Conservation (phyloP, 2,329 filamentous ascomycete genomes). For the Cladosporium austrohemisphaericum region DNA sequence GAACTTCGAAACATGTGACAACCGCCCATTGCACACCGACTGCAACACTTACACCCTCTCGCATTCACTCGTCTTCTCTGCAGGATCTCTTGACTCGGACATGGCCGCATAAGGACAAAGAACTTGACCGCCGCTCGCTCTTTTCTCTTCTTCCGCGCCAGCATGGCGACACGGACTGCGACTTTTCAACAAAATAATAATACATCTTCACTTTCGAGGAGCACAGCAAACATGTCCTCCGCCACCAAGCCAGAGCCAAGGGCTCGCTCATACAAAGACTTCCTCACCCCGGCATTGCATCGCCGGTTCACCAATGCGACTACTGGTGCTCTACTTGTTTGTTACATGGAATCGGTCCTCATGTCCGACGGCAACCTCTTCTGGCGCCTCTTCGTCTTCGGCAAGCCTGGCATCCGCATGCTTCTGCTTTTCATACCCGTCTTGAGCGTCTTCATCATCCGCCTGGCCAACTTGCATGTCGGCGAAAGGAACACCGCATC, state of each 20-base stretch:
- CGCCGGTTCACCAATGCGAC: conserved; percentile 79
- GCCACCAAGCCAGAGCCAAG: conserved; percentile 9
- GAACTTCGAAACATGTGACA: conserved; percentile 19
- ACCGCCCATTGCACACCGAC: neutral
- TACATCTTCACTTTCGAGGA: neutral
- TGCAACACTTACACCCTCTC: too few relatives aligned
- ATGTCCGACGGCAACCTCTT: conserved; percentile 53
- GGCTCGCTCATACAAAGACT: conserved; percentile 72
- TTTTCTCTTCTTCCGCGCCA: neutral
- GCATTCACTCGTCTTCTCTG: too few relatives aligned
- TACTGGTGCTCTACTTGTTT: conserved; percentile 63
- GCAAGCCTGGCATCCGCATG: conserved; percentile 69
- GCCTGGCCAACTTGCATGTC: conserved; percentile 54
- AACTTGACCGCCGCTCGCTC: neutral
- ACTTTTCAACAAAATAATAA: conserved; percentile 7
- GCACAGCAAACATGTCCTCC: conserved; percentile 26
- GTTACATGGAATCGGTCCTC: conserved; percentile 68
- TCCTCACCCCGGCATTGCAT: conserved; percentile 83
- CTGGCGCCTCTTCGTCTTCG: conserved; percentile 84
- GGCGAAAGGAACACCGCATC: conserved; percentile 63
- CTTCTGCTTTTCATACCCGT: conserved; percentile 71
- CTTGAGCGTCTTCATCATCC: conserved; percentile 75
- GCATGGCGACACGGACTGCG: conserved; percentile 15
- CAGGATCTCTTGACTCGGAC: too few relatives aligned
- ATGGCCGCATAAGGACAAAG: neutral